Percentiles rank a stretch among this genome's conserved stretches.
These are phyloP conservation scores for Dothidotthia symphoricarpi DNA, from an alignment of 2,329 filamentous ascomycete genomes.

Conservation along the genomic window DNA sequence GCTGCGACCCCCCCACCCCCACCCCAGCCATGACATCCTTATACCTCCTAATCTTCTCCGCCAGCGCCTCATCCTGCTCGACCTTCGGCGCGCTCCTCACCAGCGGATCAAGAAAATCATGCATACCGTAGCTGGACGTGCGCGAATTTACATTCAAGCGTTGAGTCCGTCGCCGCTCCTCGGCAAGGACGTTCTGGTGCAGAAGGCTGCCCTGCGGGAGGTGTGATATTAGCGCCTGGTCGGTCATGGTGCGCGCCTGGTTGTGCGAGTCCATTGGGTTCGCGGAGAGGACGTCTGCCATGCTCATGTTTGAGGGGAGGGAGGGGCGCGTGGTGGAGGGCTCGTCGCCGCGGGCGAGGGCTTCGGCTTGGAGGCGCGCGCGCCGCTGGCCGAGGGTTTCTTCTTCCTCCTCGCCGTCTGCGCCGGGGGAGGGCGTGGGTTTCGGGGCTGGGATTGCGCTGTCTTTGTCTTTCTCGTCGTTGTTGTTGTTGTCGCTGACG, in stretches of 20 bases:
- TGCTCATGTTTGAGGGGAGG: conserved; percentile 50
- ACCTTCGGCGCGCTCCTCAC: conserved; percentile 24
- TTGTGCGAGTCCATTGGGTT: conserved; percentile 48
- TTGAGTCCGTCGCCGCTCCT: conserved; percentile 39
- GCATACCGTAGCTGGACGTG: conserved; percentile 27
- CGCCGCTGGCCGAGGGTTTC: conserved; percentile 79
- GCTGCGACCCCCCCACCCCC: conserved; percentile 6
- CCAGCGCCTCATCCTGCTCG: conserved; percentile 30
- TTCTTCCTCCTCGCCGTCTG: conserved; percentile 55
- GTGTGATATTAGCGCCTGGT: conserved; percentile 34
- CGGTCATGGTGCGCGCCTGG: conserved; percentile 37
- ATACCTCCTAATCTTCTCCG: conserved; percentile 40
- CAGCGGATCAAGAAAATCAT: conserved; percentile 28
- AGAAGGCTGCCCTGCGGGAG: conserved; percentile 45
- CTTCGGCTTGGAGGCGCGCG: conserved; percentile 69
- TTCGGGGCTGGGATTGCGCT: conserved; percentile 22
- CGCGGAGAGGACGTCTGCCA: conserved; percentile 62
- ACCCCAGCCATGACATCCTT: conserved; percentile 32
- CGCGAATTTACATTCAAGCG: conserved; percentile 37
- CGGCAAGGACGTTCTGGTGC: conserved; percentile 38
- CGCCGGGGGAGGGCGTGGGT: conserved; percentile 18
- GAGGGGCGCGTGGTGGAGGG: conserved; percentile 31
- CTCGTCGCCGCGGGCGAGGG: conserved; percentile 50
- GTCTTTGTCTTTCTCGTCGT: conserved; percentile 20
- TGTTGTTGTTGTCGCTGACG: conserved; percentile 18